A percentile compares a stretch with the other conserved stretches of the same genome.
phyloP scores from a whole-genome alignment of 2,329 filamentous ascomycete genomes.

The Talaromyces albobiverticillius region DNA sequence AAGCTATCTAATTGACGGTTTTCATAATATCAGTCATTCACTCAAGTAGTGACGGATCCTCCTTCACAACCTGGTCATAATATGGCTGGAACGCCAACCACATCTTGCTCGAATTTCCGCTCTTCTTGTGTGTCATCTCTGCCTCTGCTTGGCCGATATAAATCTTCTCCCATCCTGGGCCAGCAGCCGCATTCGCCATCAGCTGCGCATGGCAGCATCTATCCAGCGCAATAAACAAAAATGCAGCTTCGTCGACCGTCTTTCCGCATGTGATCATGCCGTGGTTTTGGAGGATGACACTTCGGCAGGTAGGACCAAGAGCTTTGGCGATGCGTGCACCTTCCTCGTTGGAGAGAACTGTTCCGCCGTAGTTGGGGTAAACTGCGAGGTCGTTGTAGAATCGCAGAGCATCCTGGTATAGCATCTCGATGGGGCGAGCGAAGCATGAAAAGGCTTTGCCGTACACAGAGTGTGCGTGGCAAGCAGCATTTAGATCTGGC shows the following conservation, averaged over 20 bases:
- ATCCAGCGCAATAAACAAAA: slow-evolving; percentile 2
- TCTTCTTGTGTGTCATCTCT: slow-evolving; percentile 9
- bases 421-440: slow-evolving; percentile 41
- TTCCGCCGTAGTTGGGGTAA: slow-evolving; percentile 4
- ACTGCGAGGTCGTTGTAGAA: slow-evolving; percentile 51
- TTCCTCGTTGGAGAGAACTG: slow-evolving; percentile 1
- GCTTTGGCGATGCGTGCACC: slow-evolving; percentile 3
- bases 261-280: slow-evolving; percentile 2
- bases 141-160: neutral
- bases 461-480: slow-evolving; percentile 47
- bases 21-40: neutral
- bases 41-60: slow-evolving; percentile 1
- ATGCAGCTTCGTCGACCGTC: slow-evolving; percentile 4
- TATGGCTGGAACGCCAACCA: slow-evolving; percentile 6
- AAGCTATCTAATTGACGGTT: neutral
- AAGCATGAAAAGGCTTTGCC: slow-evolving; percentile 46
- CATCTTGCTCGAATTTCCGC: slow-evolving; percentile 12
- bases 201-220: slow-evolving; percentile 1
- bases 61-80: slow-evolving; percentile 5
- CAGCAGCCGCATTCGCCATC: slow-evolving; percentile 1
- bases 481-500: slow-evolving; percentile 49
- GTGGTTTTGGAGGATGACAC: slow-evolving; percentile 1
- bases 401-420: slow-evolving; percentile 54
- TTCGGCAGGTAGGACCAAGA: neutral
- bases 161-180: slow-evolving; percentile 5